Evolutionary conservation across 1,139 yeast genomes (phyloP), one percentile per base, ranked within the genome.

Genomic region (Suhomyces bribrorum): DNA sequence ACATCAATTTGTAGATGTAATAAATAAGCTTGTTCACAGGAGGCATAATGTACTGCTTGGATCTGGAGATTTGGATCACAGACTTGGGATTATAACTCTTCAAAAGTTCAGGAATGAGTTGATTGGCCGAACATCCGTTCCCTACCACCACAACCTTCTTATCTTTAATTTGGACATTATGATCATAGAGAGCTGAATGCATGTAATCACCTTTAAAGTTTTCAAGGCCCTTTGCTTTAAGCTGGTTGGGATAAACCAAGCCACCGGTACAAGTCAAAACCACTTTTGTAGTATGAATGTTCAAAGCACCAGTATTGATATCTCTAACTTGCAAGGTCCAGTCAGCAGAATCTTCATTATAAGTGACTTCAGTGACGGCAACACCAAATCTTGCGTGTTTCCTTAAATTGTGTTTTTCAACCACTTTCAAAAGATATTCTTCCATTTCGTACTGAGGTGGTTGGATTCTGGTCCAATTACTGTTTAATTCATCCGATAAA

Each of bases 371-470:
- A 14, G 59, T 53, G n/a, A 75, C 59, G 14, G 51, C 46, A 7
- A 67, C 63, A 34, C 55, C 47, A 45, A 70, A 65, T 20, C 53
- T 52, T 12, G 64, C 56, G 28, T 67, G 56, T 28, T 59, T 54
- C 11, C 50, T 47, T 33, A 75, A 49, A 14, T 59, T 49, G 45
- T 69, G 62, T 35, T 66, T 64, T 14, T 62, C 53, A 9, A 66
- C 76, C 17, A 74, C 66, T 23, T 50, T 52, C 42, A 64, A 58
- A 40, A 75, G 62, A 47, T 75, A 75, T 46, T 67, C 74, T 44
- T 71, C 69, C 61, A 75, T 61, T 47, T 75, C 80, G 40, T 58
- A 60, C 49, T 74, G 78, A 2, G 72, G 77, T 7, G 81, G 80
- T 33, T 71, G 67, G 14, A 69, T 40, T 44, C 64, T 63, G 38